These are phyloP conservation scores for Helianthus annuus DNA, from an alignment of 129 eudicot species.

Conservation along the genomic window HanXRQr2.0-SUNRISE NC_035445.2:89576569-89577068, in stretches of 20 bases:
- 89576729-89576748: slow-evolving; percentile 12
- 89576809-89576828: not conserved
- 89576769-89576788: not conserved
- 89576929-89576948: not conserved
- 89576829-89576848: not conserved
- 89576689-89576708: slow-evolving; percentile 41
- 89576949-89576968: slow-evolving; percentile 7
- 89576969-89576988: not conserved
- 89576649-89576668: slow-evolving; percentile 26
- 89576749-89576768: not conserved
- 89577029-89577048: not conserved
- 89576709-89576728: slow-evolving; percentile 32
- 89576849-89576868: not conserved
- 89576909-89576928: not conserved
- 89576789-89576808: not conserved
- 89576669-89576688: slow-evolving; percentile 23
- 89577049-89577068: not conserved
- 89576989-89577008: slow-evolving; percentile 15
- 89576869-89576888: not conserved
- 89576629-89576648: slow-evolving; percentile 5
- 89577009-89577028: not conserved
- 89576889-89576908: not conserved
- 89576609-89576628: slow-evolving; percentile 29
- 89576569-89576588: slow-evolving; percentile 46
- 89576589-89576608: slow-evolving; percentile 27